Evolutionary conservation across 2,329 filamentous ascomycete genomes (phyloP).

Genomic region (Aspergillus hiratsukae): DNA sequence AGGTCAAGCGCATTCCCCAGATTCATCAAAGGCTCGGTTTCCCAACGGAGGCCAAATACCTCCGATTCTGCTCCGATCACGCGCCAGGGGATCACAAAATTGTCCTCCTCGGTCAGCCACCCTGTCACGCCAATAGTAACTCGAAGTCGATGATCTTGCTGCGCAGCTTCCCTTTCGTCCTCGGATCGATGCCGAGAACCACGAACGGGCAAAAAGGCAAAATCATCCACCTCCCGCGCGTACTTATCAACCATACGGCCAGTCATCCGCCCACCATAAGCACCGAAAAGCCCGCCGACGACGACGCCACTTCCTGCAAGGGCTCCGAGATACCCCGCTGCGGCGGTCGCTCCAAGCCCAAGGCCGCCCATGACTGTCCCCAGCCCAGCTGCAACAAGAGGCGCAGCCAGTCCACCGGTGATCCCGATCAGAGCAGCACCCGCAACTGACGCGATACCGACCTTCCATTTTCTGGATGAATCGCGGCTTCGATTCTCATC

Average conservation of each 20-base stretch:
- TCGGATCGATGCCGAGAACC: constrained; percentile 46
- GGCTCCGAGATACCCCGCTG: constrained; percentile 73
- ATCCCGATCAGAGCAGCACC: constrained; percentile 82
- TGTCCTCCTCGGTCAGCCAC: constrained; percentile 68
- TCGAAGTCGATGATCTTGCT: constrained; percentile 63
- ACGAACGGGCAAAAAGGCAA: constrained; percentile 74
- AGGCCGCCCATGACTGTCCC: constrained; percentile 73
- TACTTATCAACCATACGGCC: constrained; percentile 87
- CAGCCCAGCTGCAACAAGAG: constrained; percentile 72
- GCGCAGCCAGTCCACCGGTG: constrained; percentile 73
- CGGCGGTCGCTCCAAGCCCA: constrained; percentile 67
- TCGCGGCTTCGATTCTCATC: constrained; percentile 66
- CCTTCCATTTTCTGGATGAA: constrained; percentile 67
- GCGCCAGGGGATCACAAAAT: constrained; percentile 74
- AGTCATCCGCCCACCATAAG: constrained; percentile 81
- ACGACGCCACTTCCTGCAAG: constrained; percentile 74
- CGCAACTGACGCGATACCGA: constrained; percentile 80
- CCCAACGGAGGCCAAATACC: constrained; percentile 79
- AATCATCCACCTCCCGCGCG: constrained; percentile 79
- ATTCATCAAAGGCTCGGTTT: constrained; percentile 70
- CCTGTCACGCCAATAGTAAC: constrained; percentile 81
- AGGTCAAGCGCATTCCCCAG: constrained; percentile 73
- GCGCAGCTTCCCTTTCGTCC: constrained; percentile 37
- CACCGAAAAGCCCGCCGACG: constrained; percentile 82
- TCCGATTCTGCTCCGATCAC: constrained; percentile 69